Conservation (phyloP, 139 green algal genomes). For the Picochlorum sp. region DNA sequence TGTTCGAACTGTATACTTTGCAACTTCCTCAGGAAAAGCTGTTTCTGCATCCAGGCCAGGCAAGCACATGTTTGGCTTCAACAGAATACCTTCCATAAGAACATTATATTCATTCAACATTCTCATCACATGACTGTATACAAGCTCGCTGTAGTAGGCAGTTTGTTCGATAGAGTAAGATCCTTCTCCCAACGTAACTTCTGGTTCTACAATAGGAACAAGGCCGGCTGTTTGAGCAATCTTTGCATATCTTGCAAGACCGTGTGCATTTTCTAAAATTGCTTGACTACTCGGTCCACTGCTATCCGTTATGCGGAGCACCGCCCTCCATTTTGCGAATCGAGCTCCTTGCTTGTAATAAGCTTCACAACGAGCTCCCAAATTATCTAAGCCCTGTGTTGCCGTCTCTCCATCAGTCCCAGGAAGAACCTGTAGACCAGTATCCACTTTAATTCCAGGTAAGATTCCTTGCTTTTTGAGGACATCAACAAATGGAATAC, state of each 20-base stretch:
- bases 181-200: conserved; percentile 67
- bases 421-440: conserved; percentile 34
- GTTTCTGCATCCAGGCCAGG: conserved; percentile 49
- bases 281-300: conserved; percentile 53
- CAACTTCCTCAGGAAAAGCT: conserved; percentile 45
- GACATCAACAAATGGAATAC: conserved; percentile 56
- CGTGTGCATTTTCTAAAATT: conserved; percentile 83
- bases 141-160: conserved; percentile 49
- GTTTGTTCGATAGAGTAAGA: conserved; percentile 76
- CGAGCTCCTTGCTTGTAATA: conserved; percentile 75
- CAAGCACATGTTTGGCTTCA: conserved; percentile 91
- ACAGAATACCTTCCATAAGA: conserved; percentile 77
- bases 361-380: conserved; percentile 51
- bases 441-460: conserved; percentile 90
- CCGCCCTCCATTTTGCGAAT: conserved; percentile 82
- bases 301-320: conserved; percentile 61
- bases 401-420: conserved; percentile 36
- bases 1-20: conserved; percentile 67
- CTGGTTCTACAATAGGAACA: conserved; percentile 91
- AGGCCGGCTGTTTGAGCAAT: conserved; percentile 69
- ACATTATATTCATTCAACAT: conserved; percentile 86
- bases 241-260: conserved; percentile 82
- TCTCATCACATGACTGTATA: conserved; percentile 57
- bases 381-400: conserved; percentile 65
- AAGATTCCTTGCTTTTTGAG: conserved; percentile 51